phyloP scores from a whole-genome alignment of 2,329 filamentous ascomycete genomes.

The Exophiala oligosperma region DNA sequence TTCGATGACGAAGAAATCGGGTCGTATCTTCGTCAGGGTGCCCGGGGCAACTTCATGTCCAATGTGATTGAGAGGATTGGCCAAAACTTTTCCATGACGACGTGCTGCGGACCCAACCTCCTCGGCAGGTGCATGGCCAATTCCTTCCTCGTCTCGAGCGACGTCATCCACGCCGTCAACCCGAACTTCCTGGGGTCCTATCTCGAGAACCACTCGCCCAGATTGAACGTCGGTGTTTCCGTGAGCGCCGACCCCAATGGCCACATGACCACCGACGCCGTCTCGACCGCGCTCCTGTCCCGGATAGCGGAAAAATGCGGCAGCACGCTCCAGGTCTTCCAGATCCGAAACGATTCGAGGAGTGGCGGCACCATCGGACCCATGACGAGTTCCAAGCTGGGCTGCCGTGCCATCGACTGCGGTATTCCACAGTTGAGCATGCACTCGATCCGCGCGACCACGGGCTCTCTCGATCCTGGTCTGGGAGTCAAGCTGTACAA shows the following conservation, averaged over 20 bases:
- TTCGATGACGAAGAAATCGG: conserved; percentile 98
- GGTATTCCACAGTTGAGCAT: conserved; percentile 91
- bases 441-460: conserved; percentile 89
- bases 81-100: conserved; percentile 49
- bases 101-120: conserved; percentile 50
- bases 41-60: conserved; percentile 83
- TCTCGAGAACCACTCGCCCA: conserved; percentile 79
- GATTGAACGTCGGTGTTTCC: conserved; percentile 83
- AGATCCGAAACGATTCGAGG: conserved; percentile 89
- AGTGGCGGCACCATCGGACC: conserved; percentile 95
- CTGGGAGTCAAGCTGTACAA: conserved; percentile 85
- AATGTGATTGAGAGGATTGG: conserved; percentile 77
- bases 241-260: conserved; percentile 83
- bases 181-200: conserved; percentile 88
- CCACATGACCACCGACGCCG: conserved; percentile 92
- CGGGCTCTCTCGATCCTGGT: conserved; percentile 80
- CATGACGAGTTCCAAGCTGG: conserved; percentile 77
- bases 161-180: conserved; percentile 92
- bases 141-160: conserved; percentile 87
- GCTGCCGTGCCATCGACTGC: conserved; percentile 80
- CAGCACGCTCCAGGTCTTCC: conserved; percentile 78
- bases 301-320: conserved; percentile 74
- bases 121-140: conserved; percentile 83
- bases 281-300: conserved; percentile 78
- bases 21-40: conserved; percentile 84